phyloP scores from a whole-genome alignment of 1,284 basidiomycete species.

The Vanrija humicola region DNA sequence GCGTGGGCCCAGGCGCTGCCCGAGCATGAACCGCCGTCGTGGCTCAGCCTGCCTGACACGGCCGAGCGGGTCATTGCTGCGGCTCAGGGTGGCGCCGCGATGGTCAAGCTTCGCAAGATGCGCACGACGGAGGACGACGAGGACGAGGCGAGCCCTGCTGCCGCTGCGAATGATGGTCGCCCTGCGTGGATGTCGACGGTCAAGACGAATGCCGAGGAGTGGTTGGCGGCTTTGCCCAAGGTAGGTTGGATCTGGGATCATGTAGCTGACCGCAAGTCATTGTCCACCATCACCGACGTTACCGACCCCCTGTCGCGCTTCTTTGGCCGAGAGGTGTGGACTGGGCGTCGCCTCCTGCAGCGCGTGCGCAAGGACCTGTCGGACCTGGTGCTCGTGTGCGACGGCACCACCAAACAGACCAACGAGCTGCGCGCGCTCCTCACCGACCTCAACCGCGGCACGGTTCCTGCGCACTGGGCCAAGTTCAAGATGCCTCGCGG shows the following conservation, averaged over 20 bases:
- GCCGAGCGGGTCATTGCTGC: constrained; percentile 87
- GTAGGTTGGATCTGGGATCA: constrained; percentile 51
- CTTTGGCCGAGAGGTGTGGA: constrained; percentile 80
- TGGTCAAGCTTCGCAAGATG: constrained; percentile 87
- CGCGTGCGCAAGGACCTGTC: constrained; percentile 74
- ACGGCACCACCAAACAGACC: constrained; percentile 84
- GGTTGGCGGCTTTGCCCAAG: constrained; percentile 69
- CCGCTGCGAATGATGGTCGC: constrained; percentile 61
- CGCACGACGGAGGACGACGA: constrained; percentile 83
- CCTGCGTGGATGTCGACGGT: constrained; percentile 90
- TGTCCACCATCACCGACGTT: constrained; percentile 20
- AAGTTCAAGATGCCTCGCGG: constrained; percentile 79
- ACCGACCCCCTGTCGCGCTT: constrained; percentile 77
- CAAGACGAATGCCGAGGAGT: constrained; percentile 72
- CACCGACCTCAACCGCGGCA: constrained; percentile 82
- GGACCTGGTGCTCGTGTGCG: constrained; percentile 77
- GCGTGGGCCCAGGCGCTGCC: constrained; percentile 81
- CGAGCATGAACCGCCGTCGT: constrained; percentile 84
- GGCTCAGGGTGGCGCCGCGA: constrained; percentile 75
- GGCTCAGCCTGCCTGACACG: constrained; percentile 83
- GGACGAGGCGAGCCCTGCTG: constrained; percentile 57
- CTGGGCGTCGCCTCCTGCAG: constrained; percentile 69
- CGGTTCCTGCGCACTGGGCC: constrained; percentile 80
- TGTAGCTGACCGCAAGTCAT: constrained; percentile 3
- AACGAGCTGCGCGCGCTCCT: constrained; percentile 85